phyloP scores from a whole-genome alignment of 2,329 filamentous ascomycete genomes.

The Periglandula ipomoeae region DNA sequence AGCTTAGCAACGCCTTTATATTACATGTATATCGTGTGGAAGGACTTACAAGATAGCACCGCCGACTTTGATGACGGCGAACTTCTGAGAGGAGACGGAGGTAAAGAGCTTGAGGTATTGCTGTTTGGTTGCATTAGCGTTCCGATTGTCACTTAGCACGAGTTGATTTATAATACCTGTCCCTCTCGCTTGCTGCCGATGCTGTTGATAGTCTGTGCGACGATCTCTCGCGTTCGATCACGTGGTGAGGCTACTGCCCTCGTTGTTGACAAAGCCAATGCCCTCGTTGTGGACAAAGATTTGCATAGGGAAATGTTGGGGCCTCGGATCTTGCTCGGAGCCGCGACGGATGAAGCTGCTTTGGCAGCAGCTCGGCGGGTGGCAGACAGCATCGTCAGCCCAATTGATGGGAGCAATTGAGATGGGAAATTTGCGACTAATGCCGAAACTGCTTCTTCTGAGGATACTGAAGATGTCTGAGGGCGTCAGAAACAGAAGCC shows the following conservation, averaged over 20 bases:
- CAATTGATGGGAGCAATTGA: too few species aligned
- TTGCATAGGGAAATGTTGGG: neutral
- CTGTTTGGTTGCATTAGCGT: too few species aligned
- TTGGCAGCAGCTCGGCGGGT: constrained; percentile 1
- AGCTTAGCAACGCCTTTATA: too few species aligned
- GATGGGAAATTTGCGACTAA: too few species aligned
- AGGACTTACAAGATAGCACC: constrained; percentile 95
- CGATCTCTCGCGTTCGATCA: constrained; percentile 5
- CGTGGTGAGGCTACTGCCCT: neutral
- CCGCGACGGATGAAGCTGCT: neutral
- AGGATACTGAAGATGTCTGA: too few species aligned
- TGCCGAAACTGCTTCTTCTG: too few species aligned
- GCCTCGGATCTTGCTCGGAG: neutral
- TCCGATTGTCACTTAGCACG: too few species aligned
- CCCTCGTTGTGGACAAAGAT: neutral
- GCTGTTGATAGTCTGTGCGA: constrained; percentile 7
- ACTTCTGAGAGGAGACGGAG: constrained; percentile 92
- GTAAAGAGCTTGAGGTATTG: constrained; percentile 97
- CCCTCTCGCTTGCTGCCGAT: constrained; percentile 7
- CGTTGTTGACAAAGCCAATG: neutral
- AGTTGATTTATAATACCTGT: too few species aligned
- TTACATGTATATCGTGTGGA: too few species aligned
- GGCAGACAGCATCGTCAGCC: constrained; percentile 7
- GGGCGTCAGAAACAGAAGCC: too few species aligned
- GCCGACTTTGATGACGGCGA: constrained; percentile 96